Evolutionary conservation across 495 filamentous ascomycete species (phyloP), one percentile per base, ranked within the genome.

Genomic region (Neurospora cerealis): DNA sequence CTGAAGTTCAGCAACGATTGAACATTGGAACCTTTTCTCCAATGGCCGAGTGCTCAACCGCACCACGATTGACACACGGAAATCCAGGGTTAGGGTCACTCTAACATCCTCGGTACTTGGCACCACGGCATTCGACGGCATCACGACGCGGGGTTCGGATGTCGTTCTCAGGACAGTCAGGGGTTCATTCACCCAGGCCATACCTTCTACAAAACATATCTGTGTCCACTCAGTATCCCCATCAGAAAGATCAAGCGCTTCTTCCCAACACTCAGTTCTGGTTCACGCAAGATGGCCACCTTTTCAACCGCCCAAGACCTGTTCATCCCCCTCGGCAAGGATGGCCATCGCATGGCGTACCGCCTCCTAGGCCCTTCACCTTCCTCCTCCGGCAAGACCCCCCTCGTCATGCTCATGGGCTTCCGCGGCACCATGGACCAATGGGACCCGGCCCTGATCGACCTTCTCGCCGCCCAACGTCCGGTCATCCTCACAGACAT

Each of bases 351-450:
- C 28, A 19, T 66, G 13, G 34, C 71, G 1, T 82, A 83, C 73
- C 80, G 80, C 42, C 71, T 71, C 13, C 73, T 83, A 36, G 81
- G 81, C 19, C 39, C 44, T 9, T 39, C 74, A 11, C 66, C 54
- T 0, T 66, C 54, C 15, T 66, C 28, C 13, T 66, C 54, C 54
- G 54, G 70, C 10, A 79, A 76, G 44, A 76, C 77, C 34, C 81
- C 81, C 7, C 76, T 83, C 17, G 77, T 82, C 8, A 70, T 80
- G 66, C n/a, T 78, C 7, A 76, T 76, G 70, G 78, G 80, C 62
- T 82, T 80, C 74, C 69, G 81, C 6, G 62, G 73, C 15, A 80
- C 78, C 39, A 81, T 81, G 79, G 78, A 81, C 69, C 74, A 74
- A 37, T 81, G 79, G 79, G 79, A 81, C 42, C 79, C 79, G 9